Evolutionary conservation across 1,284 basidiomycete genomes (phyloP).

Genomic region (Veloporphyrellus conicus): DNA sequence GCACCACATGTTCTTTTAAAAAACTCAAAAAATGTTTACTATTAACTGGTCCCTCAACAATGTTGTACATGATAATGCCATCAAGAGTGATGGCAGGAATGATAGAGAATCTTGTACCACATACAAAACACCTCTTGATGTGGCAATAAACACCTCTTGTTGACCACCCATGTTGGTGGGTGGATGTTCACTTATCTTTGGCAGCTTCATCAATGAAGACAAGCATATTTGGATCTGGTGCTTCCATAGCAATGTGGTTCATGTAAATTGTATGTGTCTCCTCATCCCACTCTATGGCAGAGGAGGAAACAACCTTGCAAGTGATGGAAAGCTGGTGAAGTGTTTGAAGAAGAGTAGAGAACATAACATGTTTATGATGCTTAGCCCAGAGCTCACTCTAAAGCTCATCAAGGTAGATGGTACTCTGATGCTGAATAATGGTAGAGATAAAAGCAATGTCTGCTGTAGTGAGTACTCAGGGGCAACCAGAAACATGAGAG

Average conservation of each 20-base stretch:
- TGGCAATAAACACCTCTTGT: neutral
- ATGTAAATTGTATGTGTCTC: neutral
- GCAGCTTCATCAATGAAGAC: conserved; percentile 27
- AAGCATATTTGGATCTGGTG: neutral
- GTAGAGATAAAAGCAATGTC: neutral
- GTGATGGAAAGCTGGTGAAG: neutral
- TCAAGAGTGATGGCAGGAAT: conserved; percentile 25
- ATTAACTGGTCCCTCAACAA: conserved; percentile 17
- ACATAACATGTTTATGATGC: neutral
- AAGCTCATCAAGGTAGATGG: neutral
- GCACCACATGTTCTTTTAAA: conserved; percentile 2
- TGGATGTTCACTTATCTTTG: conserved; percentile 17
- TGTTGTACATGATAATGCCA: conserved; percentile 29
- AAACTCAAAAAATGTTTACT: neutral
- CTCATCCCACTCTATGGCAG: neutral
- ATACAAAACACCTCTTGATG: neutral
- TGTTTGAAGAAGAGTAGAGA: neutral
- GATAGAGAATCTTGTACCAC: conserved; percentile 16
- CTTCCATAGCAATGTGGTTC: conserved; percentile 1
- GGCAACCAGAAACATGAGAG: neutral
- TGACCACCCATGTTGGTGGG: neutral
- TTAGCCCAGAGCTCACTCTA: neutral
- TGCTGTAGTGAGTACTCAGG: neutral
- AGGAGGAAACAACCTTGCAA: neutral
- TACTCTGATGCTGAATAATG: neutral